A percentile compares a stretch with the other conserved stretches of the same genome.
phyloP scores from a whole-genome alignment of 2,329 filamentous ascomycete species.

The Ascocoryne sarcoides region DNA sequence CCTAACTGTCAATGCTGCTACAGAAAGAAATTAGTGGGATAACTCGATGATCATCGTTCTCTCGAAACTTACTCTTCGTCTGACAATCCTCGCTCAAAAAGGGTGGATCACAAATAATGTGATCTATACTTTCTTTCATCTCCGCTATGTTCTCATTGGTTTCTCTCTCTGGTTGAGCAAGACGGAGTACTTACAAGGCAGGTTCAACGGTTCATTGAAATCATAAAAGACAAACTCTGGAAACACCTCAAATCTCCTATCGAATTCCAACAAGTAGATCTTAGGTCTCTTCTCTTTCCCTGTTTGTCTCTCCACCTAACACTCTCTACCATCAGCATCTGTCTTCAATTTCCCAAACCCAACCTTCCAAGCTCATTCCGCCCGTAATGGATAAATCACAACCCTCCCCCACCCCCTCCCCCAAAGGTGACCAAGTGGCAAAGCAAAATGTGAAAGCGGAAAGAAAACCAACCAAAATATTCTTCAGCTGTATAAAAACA shows the following conservation, averaged over 20 bases:
- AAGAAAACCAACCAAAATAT: conserved; percentile 45
- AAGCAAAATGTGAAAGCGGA: background rate
- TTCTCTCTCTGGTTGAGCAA: background rate
- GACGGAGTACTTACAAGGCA: conserved; percentile 41
- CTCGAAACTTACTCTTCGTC: conserved; percentile 58
- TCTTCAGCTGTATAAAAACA: conserved; percentile 69
- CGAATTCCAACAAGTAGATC: conserved; percentile 63
- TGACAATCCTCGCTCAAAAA: conserved; percentile 76
- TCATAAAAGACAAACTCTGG: conserved; percentile 69
- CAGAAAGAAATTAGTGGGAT: background rate
- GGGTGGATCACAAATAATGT: conserved; percentile 68
- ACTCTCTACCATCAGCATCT: conserved; percentile 4
- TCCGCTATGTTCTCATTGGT: conserved; percentile 29
- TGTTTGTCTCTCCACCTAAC: conserved; percentile 1
- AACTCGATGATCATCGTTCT: too few species aligned
- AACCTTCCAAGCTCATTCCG: too few species aligned
- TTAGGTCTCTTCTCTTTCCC: conserved; percentile 39
- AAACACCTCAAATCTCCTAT: conserved; percentile 65
- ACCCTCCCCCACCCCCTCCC: too few species aligned
- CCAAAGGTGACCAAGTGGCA: too few species aligned
- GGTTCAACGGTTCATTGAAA: conserved; percentile 57
- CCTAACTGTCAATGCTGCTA: conserved; percentile 65
- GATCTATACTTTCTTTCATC: conserved; percentile 56
- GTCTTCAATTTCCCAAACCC: background rate
- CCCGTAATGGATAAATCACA: too few species aligned